phyloP scores from a whole-genome alignment of 2,329 filamentous ascomycete species.

The Geosmithia putterillii region DNA sequence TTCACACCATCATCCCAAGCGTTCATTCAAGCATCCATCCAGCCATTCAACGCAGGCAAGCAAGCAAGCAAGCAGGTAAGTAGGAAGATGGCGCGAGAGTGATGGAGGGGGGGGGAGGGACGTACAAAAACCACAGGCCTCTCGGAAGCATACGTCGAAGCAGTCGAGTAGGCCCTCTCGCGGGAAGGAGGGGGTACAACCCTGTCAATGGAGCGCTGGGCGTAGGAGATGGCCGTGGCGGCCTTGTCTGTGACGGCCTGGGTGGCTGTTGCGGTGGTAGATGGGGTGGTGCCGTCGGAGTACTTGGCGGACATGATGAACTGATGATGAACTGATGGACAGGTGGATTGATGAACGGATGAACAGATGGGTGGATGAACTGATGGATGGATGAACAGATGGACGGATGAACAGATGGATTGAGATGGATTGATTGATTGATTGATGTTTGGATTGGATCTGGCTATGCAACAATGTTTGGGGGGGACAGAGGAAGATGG shows the following conservation, averaged over 20 bases:
- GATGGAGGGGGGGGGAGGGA: not conserved
- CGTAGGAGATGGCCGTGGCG: slow-evolving; percentile 22
- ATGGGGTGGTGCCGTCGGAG: not conserved
- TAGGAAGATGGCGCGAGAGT: not conserved
- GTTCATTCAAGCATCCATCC: too few relatives aligned
- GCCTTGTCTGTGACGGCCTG: slow-evolving; percentile 18
- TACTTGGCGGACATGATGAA: not conserved
- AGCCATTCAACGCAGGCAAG: too few relatives aligned
- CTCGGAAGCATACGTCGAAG: slow-evolving; percentile 42
- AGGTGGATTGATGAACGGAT: not conserved
- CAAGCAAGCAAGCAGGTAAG: too few relatives aligned
- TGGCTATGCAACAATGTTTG: too few relatives aligned
- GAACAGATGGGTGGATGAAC: not conserved
- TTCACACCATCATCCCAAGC: too few relatives aligned
- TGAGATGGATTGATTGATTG: not conserved
- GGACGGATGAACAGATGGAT: not conserved
- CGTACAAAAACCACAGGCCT: slow-evolving; percentile 59
- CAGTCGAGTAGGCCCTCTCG: slow-evolving; percentile 38
- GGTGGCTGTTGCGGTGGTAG: slow-evolving; percentile 6
- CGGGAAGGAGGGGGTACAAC: slow-evolving; percentile 49
- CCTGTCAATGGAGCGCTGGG: slow-evolving; percentile 32
- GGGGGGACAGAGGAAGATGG: too few relatives aligned
- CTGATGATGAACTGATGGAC: not conserved
- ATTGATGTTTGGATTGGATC: too few relatives aligned
- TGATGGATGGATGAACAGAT: not conserved